Evolutionary conservation across 2,329 filamentous ascomycete species (phyloP).

Genomic region (Aspergillus pseudotamarii): DNA sequence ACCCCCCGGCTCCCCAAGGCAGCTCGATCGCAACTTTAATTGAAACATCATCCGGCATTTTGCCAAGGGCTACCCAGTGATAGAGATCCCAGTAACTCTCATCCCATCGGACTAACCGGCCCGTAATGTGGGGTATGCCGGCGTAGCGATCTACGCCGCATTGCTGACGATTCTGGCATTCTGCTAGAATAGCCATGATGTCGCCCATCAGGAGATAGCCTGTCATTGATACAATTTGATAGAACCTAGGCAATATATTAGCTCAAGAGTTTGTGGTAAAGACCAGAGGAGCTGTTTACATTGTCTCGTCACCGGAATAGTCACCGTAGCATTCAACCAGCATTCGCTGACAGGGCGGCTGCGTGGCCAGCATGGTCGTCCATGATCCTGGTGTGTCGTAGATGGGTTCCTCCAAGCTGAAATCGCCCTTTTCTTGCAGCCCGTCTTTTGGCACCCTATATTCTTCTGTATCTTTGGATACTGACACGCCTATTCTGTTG

Average conservation of each 20-base stretch:
- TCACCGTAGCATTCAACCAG: not conserved
- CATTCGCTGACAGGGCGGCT: conserved; percentile 11
- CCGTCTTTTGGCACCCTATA: not conserved
- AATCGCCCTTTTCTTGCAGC: conserved; percentile 1
- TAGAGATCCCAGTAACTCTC: not conserved
- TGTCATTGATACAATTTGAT: conserved; percentile 7
- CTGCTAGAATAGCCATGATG: conserved; percentile 8
- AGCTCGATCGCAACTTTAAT: conserved; percentile 9
- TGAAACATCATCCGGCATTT: conserved; percentile 6
- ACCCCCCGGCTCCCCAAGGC: not conserved
- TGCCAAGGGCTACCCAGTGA: not conserved
- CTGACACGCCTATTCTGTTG: conserved; percentile 5
- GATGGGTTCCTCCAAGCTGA: conserved; percentile 1
- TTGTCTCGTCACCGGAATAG: not conserved
- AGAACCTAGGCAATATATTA: not conserved
- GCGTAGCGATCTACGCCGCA: conserved; percentile 7
- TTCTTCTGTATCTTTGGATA: not conserved
- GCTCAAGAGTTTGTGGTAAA: not conserved
- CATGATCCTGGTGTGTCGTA: conserved; percentile 10
- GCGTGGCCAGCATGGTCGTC: conserved; percentile 11
- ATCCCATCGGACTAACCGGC: not conserved
- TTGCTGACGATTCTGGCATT: conserved; percentile 11
- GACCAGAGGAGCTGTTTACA: not conserved
- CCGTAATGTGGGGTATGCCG: conserved; percentile 3
- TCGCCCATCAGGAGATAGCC: conserved; percentile 6